Evolutionary conservation across 352 stramenopile genomes (phyloP).

Genomic region (Globisporangium carolinianum): DNA sequence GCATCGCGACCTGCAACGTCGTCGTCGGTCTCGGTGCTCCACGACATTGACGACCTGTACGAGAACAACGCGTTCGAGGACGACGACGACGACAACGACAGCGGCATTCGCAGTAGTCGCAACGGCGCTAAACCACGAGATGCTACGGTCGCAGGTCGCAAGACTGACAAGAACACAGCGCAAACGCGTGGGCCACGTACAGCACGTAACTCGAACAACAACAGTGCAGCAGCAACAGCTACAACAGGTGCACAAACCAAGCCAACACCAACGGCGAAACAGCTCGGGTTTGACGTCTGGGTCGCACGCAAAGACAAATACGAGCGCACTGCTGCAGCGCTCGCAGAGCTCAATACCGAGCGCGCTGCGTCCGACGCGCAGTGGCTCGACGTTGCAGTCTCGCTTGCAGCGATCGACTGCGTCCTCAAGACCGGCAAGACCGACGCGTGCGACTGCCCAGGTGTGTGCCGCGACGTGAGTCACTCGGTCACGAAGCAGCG

Average conservation of each 20-base stretch:
- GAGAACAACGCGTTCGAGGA: constrained; percentile 72
- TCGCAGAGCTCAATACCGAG: constrained; percentile 57
- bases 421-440: constrained; percentile 69
- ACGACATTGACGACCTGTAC: constrained; percentile 73
- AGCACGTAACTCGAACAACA: not conserved
- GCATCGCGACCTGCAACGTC: constrained; percentile 13
- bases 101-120: constrained; percentile 11
- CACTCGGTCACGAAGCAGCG: constrained; percentile 71
- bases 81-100: constrained; percentile 17
- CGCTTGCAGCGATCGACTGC: constrained; percentile 71
- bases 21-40: constrained; percentile 24
- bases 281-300: constrained; percentile 77
- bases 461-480: constrained; percentile 46
- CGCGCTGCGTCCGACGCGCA: constrained; percentile 46
- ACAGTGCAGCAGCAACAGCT: not conserved
- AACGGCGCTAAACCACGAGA: constrained; percentile 1
- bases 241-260: not conserved
- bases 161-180: too few species aligned
- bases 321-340: constrained; percentile 56
- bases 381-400: constrained; percentile 72
- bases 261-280: constrained; percentile 6
- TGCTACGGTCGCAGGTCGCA: too few species aligned
- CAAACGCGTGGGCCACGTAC: too few species aligned
- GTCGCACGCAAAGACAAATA: constrained; percentile 85
- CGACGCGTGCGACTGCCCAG: constrained; percentile 57